phyloP scores from a whole-genome alignment of 768 basidiomycete genomes.

The Pulveroboletus frians region DNA sequence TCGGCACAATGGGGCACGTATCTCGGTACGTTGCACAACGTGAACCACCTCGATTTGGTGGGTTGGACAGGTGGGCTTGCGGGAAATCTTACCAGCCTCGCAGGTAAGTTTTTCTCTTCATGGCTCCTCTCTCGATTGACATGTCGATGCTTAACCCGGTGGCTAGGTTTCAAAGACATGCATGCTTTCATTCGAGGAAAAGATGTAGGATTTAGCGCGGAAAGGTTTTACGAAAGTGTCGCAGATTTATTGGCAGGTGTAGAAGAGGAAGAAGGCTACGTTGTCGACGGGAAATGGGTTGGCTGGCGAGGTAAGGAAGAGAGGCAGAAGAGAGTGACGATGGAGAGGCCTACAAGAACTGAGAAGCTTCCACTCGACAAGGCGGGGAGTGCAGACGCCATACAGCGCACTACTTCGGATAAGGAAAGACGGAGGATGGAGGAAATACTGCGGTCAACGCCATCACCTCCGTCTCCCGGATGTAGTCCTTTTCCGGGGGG shows the following conservation, averaged over 20 bases:
- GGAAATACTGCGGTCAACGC: conserved; percentile 17
- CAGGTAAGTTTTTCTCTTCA: conserved; percentile 7
- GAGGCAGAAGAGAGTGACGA: conserved; percentile 5
- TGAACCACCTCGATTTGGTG: conserved; percentile 89
- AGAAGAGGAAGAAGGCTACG: conserved; percentile 54
- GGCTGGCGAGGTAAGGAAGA: conserved; percentile 16
- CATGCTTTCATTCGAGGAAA: conserved; percentile 86
- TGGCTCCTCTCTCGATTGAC: not conserved
- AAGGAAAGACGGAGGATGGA: conserved; percentile 25
- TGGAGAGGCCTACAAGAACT: not conserved
- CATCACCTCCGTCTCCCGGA: conserved; percentile 3
- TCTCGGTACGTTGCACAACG: conserved; percentile 83
- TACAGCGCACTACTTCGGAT: conserved; percentile 17
- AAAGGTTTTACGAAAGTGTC: conserved; percentile 84
- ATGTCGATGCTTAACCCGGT: not conserved
- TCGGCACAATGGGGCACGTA: conserved; percentile 95
- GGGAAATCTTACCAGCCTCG: conserved; percentile 23
- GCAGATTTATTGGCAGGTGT: conserved; percentile 72
- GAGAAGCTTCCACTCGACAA: conserved; percentile 2
- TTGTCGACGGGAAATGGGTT: conserved; percentile 22
- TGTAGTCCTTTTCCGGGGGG: conserved; percentile 4
- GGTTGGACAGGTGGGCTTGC: conserved; percentile 66
- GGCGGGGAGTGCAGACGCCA: not conserved
- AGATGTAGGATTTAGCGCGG: conserved; percentile 87
- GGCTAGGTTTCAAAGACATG: conserved; percentile 60